Conservation (phyloP, 1,284 basidiomycete genomes). For the Moesziomyces parantarcticus region DNA sequence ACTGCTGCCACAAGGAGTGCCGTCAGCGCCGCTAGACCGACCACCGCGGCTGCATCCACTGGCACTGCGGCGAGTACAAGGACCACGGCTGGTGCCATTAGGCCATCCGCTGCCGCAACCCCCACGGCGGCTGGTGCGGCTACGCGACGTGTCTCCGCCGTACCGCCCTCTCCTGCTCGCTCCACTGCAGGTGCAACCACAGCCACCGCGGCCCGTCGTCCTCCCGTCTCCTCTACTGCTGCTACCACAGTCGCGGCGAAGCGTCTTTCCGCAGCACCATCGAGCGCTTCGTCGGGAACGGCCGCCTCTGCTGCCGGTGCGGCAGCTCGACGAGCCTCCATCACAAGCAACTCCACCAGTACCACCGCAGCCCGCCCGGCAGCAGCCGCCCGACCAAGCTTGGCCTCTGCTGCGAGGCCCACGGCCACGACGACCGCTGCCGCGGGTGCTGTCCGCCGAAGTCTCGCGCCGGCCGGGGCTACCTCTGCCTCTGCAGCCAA, state of each 20-base stretch:
- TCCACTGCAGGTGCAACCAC: constrained; percentile 22
- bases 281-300: constrained; percentile 26
- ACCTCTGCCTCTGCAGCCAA: constrained; percentile 27
- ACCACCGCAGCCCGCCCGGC: constrained; percentile 25
- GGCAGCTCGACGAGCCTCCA: constrained; percentile 38
- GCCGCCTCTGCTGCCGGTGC: constrained; percentile 27
- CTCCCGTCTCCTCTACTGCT: constrained; percentile 37
- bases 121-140: constrained; percentile 13
- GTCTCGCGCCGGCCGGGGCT: constrained; percentile 23
- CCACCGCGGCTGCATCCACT: constrained; percentile 13
- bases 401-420: constrained; percentile 21
- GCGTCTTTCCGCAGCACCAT: constrained; percentile 24
- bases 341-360: constrained; percentile 40
- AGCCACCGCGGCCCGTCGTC: constrained; percentile 31
- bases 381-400: constrained; percentile 24
- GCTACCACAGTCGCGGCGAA: constrained; percentile 23
- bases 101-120: constrained; percentile 22
- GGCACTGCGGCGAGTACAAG: constrained; percentile 12
- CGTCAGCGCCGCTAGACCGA: constrained; percentile 10
- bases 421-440: constrained; percentile 14
- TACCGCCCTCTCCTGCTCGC: constrained; percentile 43
- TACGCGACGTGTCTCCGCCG: constrained; percentile 26
- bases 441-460: constrained; percentile 25
- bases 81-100: constrained; percentile 2
- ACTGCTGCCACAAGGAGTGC: constrained; percentile 13